These are phyloP conservation scores for Penicillium sp. DNA, from an alignment of 2,329 filamentous ascomycete species.

Conservation along the genomic window DNA sequence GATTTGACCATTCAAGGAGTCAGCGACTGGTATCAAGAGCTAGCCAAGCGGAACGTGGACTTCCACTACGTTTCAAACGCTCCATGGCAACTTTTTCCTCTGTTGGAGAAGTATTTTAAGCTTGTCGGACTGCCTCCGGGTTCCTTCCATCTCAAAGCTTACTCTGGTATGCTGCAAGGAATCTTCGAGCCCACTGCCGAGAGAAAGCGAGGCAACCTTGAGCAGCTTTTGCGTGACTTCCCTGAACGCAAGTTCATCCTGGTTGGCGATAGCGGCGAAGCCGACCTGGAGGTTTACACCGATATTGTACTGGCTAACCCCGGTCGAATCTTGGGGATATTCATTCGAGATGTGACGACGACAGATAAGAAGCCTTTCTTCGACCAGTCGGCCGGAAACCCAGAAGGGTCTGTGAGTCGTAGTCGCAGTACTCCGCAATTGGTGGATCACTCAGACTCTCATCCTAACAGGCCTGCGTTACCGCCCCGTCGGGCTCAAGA, in stretches of 20 bases:
- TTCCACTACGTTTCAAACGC: constrained; percentile 99
- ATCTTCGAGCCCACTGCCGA: constrained; percentile 98
- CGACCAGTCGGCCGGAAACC: constrained; percentile 56
- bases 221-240: constrained; percentile 83
- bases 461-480: constrained; percentile 36
- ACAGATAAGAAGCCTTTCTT: constrained; percentile 73
- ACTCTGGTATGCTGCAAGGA: constrained; percentile 93
- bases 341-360: constrained; percentile 94
- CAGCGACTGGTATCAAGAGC: constrained; percentile 77
- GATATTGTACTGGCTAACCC: constrained; percentile 85
- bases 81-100: constrained; percentile 93
- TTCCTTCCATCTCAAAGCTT: constrained; percentile 93
- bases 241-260: constrained; percentile 85
- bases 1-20: constrained; percentile 86
- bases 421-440: constrained; percentile 28
- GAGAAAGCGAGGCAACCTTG: constrained; percentile 83
- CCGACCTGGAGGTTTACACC: constrained; percentile 94
- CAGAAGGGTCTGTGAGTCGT: constrained; percentile 23
- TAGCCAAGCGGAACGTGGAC: constrained; percentile 77
- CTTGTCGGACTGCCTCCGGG: constrained; percentile 77
- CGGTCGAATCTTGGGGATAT: constrained; percentile 77
- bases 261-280: constrained; percentile 93
- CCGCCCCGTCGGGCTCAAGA: constrained; percentile 38
- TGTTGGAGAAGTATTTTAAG: constrained; percentile 81
- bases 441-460: constrained; percentile 26